These are phyloP conservation scores for Anethum foeniculum DNA, from an alignment of 140 eudicot species.

Conservation along the genomic window DNA sequence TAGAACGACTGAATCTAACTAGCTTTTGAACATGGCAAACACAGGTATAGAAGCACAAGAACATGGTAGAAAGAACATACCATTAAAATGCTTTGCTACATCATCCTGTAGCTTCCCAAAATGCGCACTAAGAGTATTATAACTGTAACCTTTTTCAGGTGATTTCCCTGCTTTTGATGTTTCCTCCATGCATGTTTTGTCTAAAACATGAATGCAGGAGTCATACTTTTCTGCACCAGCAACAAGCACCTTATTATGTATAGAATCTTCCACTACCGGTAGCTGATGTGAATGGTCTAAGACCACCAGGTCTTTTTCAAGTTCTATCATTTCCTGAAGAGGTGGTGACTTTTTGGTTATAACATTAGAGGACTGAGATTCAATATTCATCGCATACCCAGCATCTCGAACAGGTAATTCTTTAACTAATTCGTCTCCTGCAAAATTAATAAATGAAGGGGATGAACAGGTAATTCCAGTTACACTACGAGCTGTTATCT, in stretches of 20 bases:
- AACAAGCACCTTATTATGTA: background rate
- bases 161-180: background rate
- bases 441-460: background rate
- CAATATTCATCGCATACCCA: background rate
- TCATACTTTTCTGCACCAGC: background rate
- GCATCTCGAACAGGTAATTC: background rate
- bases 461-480: background rate
- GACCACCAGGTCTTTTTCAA: background rate
- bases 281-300: background rate
- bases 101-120: background rate
- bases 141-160: background rate
- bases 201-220: background rate
- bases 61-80: background rate
- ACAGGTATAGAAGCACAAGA: background rate
- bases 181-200: background rate
- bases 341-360: background rate
- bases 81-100: background rate
- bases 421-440: background rate
- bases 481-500: background rate
- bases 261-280: background rate
- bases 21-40: background rate
- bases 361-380: background rate
- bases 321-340: background rate
- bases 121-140: background rate
- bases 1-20: background rate